Percentiles rank a stretch among this genome's conserved stretches.
These are phyloP conservation scores for Phellopilus nigrolimitatus DNA, from an alignment of 1,284 basidiomycete species.

Conservation along the genomic window DNA sequence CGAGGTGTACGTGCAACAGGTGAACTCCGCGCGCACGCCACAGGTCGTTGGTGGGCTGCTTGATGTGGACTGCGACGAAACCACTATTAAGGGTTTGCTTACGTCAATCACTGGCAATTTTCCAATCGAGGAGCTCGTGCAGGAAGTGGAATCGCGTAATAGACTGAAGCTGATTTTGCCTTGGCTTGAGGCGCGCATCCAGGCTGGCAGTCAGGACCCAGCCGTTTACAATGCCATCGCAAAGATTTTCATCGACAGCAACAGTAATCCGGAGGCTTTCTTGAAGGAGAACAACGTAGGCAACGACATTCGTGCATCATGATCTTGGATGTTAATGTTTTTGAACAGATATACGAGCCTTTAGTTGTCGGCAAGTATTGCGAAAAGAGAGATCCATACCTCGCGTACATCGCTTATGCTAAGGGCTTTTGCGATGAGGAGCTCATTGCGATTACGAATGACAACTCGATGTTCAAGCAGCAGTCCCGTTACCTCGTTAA, in stretches of 20 bases:
- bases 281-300: constrained; percentile 96
- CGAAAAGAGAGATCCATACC: constrained; percentile 96
- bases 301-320: constrained; percentile 13
- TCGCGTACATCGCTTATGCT: constrained; percentile 99
- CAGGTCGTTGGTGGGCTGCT: constrained; percentile 96
- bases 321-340: constrained; percentile 11
- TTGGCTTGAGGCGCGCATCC: constrained; percentile 93
- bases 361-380: constrained; percentile 98
- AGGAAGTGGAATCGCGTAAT: constrained; percentile 96
- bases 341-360: constrained; percentile 83
- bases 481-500: constrained; percentile 98
- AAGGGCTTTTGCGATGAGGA: constrained; percentile 99
- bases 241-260: constrained; percentile 98
- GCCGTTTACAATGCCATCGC: constrained; percentile 96
- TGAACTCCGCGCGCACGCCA: constrained; percentile 97
- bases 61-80: constrained; percentile 98
- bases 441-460: constrained; percentile 95
- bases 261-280: constrained; percentile 97
- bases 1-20: constrained; percentile 98
- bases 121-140: constrained; percentile 96
- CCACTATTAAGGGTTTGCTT: constrained; percentile 90
- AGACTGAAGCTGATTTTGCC: constrained; percentile 95
- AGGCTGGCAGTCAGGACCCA: constrained; percentile 88
- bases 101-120: constrained; percentile 95
- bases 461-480: constrained; percentile 99